These are phyloP conservation scores for Colletotrichum sidae DNA, from an alignment of 2,329 filamentous ascomycete genomes.

Conservation along the genomic window DNA sequence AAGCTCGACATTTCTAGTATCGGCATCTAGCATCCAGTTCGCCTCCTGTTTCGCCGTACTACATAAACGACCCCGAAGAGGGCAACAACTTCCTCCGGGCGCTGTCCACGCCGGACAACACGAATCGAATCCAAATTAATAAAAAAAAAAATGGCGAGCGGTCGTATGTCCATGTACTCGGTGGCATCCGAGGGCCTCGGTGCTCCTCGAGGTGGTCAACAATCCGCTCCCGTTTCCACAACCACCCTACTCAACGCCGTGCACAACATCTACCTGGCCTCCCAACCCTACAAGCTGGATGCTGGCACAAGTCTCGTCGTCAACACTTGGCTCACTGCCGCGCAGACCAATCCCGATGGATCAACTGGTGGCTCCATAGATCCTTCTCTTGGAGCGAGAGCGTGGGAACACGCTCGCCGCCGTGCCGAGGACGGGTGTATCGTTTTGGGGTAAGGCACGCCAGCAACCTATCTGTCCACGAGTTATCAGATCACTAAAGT, in stretches of 20 bases:
- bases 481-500: slow-evolving; percentile 6
- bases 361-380: slow-evolving; percentile 84
- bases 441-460: slow-evolving; percentile 77
- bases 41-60: neutral
- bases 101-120: slow-evolving; percentile 54
- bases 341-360: slow-evolving; percentile 76
- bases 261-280: slow-evolving; percentile 87
- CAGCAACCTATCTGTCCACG: neutral
- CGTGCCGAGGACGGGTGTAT: slow-evolving; percentile 96
- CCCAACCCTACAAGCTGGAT: slow-evolving; percentile 87
- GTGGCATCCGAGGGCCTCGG: slow-evolving; percentile 72
- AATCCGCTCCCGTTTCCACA: slow-evolving; percentile 86
- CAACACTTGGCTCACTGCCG: slow-evolving; percentile 93
- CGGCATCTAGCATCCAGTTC: slow-evolving; percentile 16
- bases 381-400: slow-evolving; percentile 78
- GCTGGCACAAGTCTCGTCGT: slow-evolving; percentile 91
- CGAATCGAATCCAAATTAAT: slow-evolving; percentile 26
- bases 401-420: slow-evolving; percentile 96
- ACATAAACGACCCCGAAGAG: slow-evolving; percentile 30
- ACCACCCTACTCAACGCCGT: slow-evolving; percentile 92
- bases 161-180: slow-evolving; percentile 76
- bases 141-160: slow-evolving; percentile 63
- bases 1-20: neutral
- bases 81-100: slow-evolving; percentile 43
- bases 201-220: slow-evolving; percentile 69